phyloP scores from a whole-genome alignment of 352 stramenopile genomes.

The Thraustochytrium striatum region DNA sequence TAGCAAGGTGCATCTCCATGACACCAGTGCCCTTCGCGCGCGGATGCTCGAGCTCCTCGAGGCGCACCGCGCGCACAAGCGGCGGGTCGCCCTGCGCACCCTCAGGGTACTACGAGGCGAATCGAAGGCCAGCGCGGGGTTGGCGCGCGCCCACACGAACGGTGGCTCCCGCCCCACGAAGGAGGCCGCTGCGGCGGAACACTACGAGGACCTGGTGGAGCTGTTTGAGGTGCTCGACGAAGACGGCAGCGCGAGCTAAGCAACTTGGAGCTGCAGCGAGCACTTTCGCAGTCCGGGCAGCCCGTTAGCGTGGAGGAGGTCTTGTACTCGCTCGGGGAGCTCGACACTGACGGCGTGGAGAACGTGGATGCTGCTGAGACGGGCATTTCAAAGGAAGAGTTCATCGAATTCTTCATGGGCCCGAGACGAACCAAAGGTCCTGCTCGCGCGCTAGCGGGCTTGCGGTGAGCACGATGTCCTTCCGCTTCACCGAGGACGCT shows the following conservation, averaged over 20 bases:
- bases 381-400: constrained; percentile 17
- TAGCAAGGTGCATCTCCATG: constrained; percentile 14
- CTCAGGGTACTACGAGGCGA: not conserved
- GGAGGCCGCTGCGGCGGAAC: not conserved
- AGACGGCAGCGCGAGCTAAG: constrained; percentile 40
- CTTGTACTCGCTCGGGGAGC: constrained; percentile 39
- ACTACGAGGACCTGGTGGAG: constrained; percentile 17
- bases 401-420: constrained; percentile 31
- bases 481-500: too few species aligned
- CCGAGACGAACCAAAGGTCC: not conserved
- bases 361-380: constrained; percentile 42
- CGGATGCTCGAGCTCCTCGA: constrained; percentile 31
- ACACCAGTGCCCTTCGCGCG: not conserved
- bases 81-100: not conserved
- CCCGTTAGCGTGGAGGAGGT: constrained; percentile 45
- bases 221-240: constrained; percentile 42
- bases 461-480: not conserved
- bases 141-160: too few species aligned
- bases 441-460: not conserved
- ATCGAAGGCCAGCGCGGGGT: not conserved
- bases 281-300: constrained; percentile 32
- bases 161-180: too few species aligned
- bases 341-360: constrained; percentile 38
- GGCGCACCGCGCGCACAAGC: constrained; percentile 20
- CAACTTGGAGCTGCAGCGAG: constrained; percentile 38